Evolutionary conservation across 2,329 filamentous ascomycete genomes (phyloP).

Genomic region (Fusarium tuaranense): DNA sequence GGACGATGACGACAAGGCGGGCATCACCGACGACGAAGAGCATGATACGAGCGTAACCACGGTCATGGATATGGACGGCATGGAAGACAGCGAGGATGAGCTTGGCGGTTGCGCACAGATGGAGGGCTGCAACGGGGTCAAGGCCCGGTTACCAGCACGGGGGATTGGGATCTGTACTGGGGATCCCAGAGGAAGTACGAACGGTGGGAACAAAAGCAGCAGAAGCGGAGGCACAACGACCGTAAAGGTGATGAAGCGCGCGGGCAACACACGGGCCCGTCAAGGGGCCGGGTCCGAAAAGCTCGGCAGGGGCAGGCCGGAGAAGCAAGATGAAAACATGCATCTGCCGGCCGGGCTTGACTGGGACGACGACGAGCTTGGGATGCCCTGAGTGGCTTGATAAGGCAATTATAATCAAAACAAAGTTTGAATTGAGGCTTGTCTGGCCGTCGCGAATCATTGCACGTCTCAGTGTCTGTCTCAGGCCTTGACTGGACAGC

Average conservation of each 20-base stretch:
- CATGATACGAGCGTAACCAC: slow-evolving; percentile 29
- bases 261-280: slow-evolving; percentile 23
- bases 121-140: not conserved
- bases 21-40: slow-evolving; percentile 16
- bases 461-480: slow-evolving; percentile 28
- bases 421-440: not conserved
- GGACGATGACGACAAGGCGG: slow-evolving; percentile 12
- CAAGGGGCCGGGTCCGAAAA: slow-evolving; percentile 18
- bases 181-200: slow-evolving; percentile 6
- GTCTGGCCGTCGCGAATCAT: slow-evolving; percentile 9
- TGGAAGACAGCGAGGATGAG: slow-evolving; percentile 38
- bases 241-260: slow-evolving; percentile 25
- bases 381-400: slow-evolving; percentile 23
- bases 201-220: not conserved
- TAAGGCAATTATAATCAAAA: not conserved
- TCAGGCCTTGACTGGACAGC: slow-evolving; percentile 27
- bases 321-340: not conserved
- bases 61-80: slow-evolving; percentile 17
- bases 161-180: not conserved
- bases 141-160: not conserved
- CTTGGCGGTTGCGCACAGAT: slow-evolving; percentile 26
- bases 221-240: slow-evolving; percentile 1
- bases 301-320: slow-evolving; percentile 21
- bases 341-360: slow-evolving; percentile 11
- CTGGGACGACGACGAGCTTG: slow-evolving; percentile 34